Base-by-base conservation (phyloP, 2,329 filamentous ascomycete species). In the Cordyceps militaris region DNA sequence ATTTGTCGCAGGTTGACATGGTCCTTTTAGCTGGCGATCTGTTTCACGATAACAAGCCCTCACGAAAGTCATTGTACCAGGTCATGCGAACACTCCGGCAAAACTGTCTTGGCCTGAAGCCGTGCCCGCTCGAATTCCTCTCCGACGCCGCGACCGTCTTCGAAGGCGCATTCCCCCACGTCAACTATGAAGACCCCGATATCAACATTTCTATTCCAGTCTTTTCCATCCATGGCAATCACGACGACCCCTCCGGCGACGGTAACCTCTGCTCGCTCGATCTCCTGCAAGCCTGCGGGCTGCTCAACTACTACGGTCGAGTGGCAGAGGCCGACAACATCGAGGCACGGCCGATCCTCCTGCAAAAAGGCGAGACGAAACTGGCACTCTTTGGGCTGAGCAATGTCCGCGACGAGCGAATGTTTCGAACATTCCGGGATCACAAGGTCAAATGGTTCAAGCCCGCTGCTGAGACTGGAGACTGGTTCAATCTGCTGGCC, bases 31-130 rank as follows among this genome's bases (percentile, higher is more conserved):
- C 88, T 3, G 94, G 94, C 48, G 94, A 99, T 69, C 81, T 99
- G 1, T 99, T 99, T 69, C 95, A 99, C 70, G 93, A 99, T 65
- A 99, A 99, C 72, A 96, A 96, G 66, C 95, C 94, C 3, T 97
- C 91, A 7, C 84, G 94, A 60, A 96, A 97, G 69, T 87, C 92
- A 28, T 89, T 99, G 82, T 97, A 94, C 70, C 91, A 99, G 69
- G 94, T 99, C 61, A 97, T 97, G 91, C 86, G 91, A 32, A 94
- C 90, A 2, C 79, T 99, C 30, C 86, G 94, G 55, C 88, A 91
- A 79, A 96, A 97, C 69, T 97, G 94, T 68, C 83, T 95, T 5
- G 94, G 95, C 36, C 90, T 96, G 74, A 97, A 95, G 68, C 94
- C 94, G 0, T 97, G 93, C 69, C 90, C 96, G 70, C 79, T 99